Evolutionary conservation across 768 basidiomycete genomes (phyloP).

Genomic region (Lentinula detonsa): DNA sequence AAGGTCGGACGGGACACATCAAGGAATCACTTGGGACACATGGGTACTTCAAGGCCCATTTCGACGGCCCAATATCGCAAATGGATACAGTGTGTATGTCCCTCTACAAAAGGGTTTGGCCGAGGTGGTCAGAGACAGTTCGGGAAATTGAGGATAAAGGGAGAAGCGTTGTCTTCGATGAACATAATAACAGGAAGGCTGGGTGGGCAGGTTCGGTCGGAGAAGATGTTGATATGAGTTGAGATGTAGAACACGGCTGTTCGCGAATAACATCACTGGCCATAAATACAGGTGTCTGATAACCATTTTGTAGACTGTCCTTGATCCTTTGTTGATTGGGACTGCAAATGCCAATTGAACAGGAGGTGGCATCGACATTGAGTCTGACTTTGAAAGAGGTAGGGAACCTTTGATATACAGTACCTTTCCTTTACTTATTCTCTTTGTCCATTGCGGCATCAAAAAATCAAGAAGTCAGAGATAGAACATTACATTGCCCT

Average conservation of each 20-base stretch:
- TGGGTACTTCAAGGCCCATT: constrained; percentile 95
- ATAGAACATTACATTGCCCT: too few species aligned
- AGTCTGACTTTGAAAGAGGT: too few species aligned
- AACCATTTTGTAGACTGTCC: background rate
- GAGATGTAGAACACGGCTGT: background rate
- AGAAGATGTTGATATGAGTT: background rate
- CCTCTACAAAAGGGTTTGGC: constrained; percentile 91
- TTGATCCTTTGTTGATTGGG: too few species aligned
- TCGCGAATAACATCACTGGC: background rate
- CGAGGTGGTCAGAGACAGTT: constrained; percentile 82
- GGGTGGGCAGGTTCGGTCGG: background rate
- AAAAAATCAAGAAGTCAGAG: too few species aligned
- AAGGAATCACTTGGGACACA: constrained; percentile 92
- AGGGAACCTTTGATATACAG: too few species aligned
- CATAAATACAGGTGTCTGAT: background rate
- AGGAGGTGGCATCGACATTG: too few species aligned
- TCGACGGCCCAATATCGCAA: constrained; percentile 88
- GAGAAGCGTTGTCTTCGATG: background rate
- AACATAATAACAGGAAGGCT: background rate
- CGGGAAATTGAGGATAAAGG: constrained; percentile 35
- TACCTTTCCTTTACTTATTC: too few species aligned
- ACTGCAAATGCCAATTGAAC: too few species aligned
- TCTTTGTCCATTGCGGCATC: too few species aligned
- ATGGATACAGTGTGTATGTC: constrained; percentile 98
- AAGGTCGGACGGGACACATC: constrained; percentile 86